These are phyloP conservation scores for Flaveria sonorensis DNA, from an alignment of 129 eudicot species.

Conservation along the genomic window DNA sequence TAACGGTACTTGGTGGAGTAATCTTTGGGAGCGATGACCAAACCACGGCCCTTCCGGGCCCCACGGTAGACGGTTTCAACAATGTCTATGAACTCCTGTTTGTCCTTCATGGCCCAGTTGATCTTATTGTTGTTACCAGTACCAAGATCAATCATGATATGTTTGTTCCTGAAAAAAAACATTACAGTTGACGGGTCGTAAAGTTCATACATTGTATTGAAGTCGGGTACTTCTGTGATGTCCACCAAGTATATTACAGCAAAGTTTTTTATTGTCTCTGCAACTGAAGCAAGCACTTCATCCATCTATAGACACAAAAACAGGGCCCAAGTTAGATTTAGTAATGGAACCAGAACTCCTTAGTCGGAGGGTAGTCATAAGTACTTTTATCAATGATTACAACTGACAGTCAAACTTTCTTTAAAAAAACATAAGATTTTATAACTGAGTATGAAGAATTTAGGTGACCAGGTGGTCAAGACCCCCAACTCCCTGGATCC, in stretches of 20 bases:
- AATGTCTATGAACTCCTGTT: slow-evolving; percentile 93
- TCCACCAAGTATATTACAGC: slow-evolving; percentile 82
- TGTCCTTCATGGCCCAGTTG: slow-evolving; percentile 94
- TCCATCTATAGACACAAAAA: slow-evolving; percentile 60
- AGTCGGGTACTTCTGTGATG: slow-evolving; percentile 90
- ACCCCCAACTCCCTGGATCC: too few species aligned
- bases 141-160: slow-evolving; percentile 90
- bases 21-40: slow-evolving; percentile 87
- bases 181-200: slow-evolving; percentile 81
- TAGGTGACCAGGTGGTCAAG: too few species aligned
- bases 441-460: too few species aligned
- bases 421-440: too few species aligned
- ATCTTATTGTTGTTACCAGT: slow-evolving; percentile 95
- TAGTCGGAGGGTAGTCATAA: too few species aligned
- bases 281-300: slow-evolving; percentile 86
- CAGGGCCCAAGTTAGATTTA: background rate
- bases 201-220: slow-evolving; percentile 95
- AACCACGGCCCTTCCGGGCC: slow-evolving; percentile 85
- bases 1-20: slow-evolving; percentile 91
- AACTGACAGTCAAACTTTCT: too few species aligned
- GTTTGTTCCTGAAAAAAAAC: slow-evolving; percentile 96
- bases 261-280: slow-evolving; percentile 79
- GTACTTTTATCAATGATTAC: too few species aligned
- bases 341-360: too few species aligned
- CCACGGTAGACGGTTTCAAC: slow-evolving; percentile 96